Evolutionary conservation across 2,329 filamentous ascomycete genomes (phyloP), one percentile per base, ranked within the genome.

Genomic region (Lithohypha guttulata): DNA sequence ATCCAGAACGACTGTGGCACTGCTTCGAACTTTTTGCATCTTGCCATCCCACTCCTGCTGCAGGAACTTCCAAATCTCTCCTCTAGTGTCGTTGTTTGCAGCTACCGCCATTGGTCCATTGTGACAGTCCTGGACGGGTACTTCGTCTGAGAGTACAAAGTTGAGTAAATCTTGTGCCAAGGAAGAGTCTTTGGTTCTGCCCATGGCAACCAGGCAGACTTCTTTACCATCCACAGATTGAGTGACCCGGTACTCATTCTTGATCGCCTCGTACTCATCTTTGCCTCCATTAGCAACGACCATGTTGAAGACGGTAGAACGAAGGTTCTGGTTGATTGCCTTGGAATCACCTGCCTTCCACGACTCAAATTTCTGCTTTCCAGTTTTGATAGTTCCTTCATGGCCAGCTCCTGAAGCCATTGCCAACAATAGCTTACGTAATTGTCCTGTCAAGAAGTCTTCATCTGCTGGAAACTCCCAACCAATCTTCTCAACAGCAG

Each of bases 191-290:
- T 80, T 79, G 14, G 82, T 77, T 26, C 78, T 75, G 22, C 86
- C 85, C 30, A 98, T 71, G 3, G 82, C 76, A 25, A 73, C 68
- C 2, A 96, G 73, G 49, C 77, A 81, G 48, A 93, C 82, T 51
- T 94, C 86, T 61, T 87, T 93, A 52, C 86, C 87, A 53, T 96
- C 91, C 25, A 95, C 79, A 6, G 86, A 84, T 37, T 81, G 80
- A 9, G 85, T 91, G 35, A 69, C 78, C 47, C 77, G 71, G 71
- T 84, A 96, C 58, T 95, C 87, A 39, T 84, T 76, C 66, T 89
- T 85, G 39, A 98, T 71, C 6, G 79, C 72, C 19, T 81, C 71
- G 49, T 76, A 81, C 39, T 85, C 84, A 11, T 77, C 67, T 37
- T 73, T 71, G 6, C 75, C 76, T 5, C 85, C 77, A 48, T 87